Base-by-base conservation (phyloP, 2,329 filamentous ascomycete genomes). In the Paraconiothyrium brasiliense region DNA sequence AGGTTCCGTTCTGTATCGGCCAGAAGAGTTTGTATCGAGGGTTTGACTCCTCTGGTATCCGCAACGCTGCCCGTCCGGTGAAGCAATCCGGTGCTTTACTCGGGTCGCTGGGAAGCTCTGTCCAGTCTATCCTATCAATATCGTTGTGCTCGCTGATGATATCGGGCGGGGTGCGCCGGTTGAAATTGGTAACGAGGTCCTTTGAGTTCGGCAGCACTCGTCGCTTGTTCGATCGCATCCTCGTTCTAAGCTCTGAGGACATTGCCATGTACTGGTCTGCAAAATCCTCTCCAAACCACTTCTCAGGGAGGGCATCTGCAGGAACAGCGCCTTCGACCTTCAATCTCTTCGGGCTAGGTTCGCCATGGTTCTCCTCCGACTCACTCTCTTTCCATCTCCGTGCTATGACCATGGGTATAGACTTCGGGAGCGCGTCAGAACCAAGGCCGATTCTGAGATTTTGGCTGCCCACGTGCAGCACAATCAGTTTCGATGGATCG, bases 181-280 rank as follows among this genome's bases (percentile, higher is more conserved):
- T 99, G 84, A 92, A 98, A 75, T 97, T 98, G 67, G 94, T 89
- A 1, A 97, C 94, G 61, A 97, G 84, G 74, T 99, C 95, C 78
- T 97, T 97, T 0, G 94, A 97, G 76, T 98, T 98, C n/a, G 95
- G 95, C 54, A 98, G 82, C 16, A 97, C 94, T 76, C 97, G 92
- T 75, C 93, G 90, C 84, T 98, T 98, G 81, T 97, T 97, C 68
- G 89, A 87, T 64, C 94, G 90, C 92, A 98, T 97, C 55, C 93
- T 91, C 2, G 90, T 82, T 80, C 97, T 97, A 63, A 99, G 87
- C 48, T 97, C 94, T 57, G 89, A 89, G 62, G 89, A 92, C 90
- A 95, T 91, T 73, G 90, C 90, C 59, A 88, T 88, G 79, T 94
- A 98, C 74, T 87, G 84, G 50, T 84, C 84, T 34, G 86, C 83